Conservation (phyloP, 2,329 filamentous ascomycete genomes). For the Fusarium cicatricum region DNA sequence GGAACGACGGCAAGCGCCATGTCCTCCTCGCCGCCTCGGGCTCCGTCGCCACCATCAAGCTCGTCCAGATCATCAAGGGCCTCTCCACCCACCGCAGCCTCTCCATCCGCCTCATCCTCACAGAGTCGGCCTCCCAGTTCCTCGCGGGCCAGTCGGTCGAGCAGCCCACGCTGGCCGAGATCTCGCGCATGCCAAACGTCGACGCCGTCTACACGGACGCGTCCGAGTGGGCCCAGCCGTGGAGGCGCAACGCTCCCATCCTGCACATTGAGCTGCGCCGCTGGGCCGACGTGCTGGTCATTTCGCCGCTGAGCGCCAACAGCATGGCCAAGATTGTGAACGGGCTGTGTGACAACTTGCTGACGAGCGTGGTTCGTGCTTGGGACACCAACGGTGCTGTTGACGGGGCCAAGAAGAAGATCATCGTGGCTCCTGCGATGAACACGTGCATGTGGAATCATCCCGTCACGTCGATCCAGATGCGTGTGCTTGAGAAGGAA, state of each 20-base stretch:
- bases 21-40: slow-evolving; percentile 54
- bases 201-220: slow-evolving; percentile 83
- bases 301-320: slow-evolving; percentile 86
- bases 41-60: slow-evolving; percentile 88
- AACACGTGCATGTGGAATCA: slow-evolving; percentile 92
- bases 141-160: slow-evolving; percentile 78
- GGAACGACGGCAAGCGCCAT: slow-evolving; percentile 52
- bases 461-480: slow-evolving; percentile 78
- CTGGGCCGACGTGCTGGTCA: slow-evolving; percentile 79
- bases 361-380: slow-evolving; percentile 78
- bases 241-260: slow-evolving; percentile 81
- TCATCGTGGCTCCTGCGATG: slow-evolving; percentile 84
- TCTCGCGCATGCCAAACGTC: slow-evolving; percentile 72
- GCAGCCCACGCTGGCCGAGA: slow-evolving; percentile 72
- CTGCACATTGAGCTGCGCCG: slow-evolving; percentile 89
- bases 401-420: slow-evolving; percentile 67
- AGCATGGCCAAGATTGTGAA: slow-evolving; percentile 82
- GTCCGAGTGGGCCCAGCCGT: slow-evolving; percentile 84
- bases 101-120: slow-evolving; percentile 87
- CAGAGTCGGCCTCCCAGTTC: slow-evolving; percentile 76
- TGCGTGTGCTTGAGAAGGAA: slow-evolving; percentile 74
- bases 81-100: slow-evolving; percentile 64
- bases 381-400: slow-evolving; percentile 81
- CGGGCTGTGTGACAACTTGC: slow-evolving; percentile 80
- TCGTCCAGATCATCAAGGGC: slow-evolving; percentile 70